phyloP scores from a whole-genome alignment of 441 rosid genomes.

The Croton setiger region DNA sequence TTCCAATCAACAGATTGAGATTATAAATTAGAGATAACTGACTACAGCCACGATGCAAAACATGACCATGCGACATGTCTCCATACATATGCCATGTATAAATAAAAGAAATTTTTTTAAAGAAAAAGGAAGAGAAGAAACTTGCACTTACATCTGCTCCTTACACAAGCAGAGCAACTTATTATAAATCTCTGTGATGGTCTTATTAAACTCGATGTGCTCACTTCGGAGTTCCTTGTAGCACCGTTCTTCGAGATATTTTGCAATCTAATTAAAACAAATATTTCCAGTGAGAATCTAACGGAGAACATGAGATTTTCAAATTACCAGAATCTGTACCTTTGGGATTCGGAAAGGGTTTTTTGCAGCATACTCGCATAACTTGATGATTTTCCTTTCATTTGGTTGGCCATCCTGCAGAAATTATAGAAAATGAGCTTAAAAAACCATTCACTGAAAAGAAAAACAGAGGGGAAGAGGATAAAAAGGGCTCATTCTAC shows the following conservation, averaged over 20 bases:
- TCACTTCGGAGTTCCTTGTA: slow-evolving; percentile 76
- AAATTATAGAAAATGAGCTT: slow-evolving; percentile 12
- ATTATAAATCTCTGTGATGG: slow-evolving; percentile 62
- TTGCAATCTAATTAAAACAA: slow-evolving; percentile 59
- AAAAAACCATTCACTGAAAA: neutral
- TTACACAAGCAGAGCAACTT: slow-evolving; percentile 79
- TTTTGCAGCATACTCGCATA: slow-evolving; percentile 94
- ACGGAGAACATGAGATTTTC: neutral
- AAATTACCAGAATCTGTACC: slow-evolving; percentile 37
- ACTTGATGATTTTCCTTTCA: slow-evolving; percentile 80
- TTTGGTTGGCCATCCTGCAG: slow-evolving; percentile 70
- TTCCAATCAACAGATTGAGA: no score
- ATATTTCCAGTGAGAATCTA: slow-evolving; percentile 14
- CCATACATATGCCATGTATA: neutral
- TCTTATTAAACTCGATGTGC: slow-evolving; percentile 63
- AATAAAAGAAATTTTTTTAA: neutral
- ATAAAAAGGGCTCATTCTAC: slow-evolving; percentile 3
- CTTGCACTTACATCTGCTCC: slow-evolving; percentile 70
- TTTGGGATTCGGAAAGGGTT: slow-evolving; percentile 93
- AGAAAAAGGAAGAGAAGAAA: neutral
- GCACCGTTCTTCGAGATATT: slow-evolving; percentile 93
- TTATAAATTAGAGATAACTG: no score
- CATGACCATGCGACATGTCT: neutral
- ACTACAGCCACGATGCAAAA: neutral
- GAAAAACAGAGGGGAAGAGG: neutral